Conservation (phyloP, 441 rosid species). For the Melastoma candidum region DNA sequence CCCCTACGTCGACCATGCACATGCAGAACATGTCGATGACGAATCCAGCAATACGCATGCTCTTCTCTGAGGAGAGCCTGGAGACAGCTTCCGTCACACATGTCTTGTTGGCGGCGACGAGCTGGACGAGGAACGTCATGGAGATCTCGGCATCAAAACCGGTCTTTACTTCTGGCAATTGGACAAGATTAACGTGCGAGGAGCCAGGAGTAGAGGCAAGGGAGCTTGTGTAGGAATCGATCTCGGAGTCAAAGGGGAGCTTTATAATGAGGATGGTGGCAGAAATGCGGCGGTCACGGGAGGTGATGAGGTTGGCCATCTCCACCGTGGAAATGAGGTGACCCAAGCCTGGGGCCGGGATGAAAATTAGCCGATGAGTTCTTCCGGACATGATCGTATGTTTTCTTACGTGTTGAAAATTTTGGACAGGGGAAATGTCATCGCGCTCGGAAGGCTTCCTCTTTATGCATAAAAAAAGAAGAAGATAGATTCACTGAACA, state of each 20-base stretch:
- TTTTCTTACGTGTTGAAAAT: too few species aligned
- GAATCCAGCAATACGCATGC: background rate
- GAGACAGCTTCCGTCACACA: background rate
- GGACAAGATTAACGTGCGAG: background rate
- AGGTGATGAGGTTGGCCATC: slow-evolving; percentile 3
- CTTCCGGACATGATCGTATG: too few species aligned
- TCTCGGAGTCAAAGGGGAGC: background rate
- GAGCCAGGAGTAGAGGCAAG: background rate
- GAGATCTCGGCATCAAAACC: background rate
- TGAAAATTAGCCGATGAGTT: background rate
- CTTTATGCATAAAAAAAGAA: too few species aligned
- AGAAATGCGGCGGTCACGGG: background rate
- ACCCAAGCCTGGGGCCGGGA: slow-evolving; percentile 11
- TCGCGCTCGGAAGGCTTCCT: too few species aligned
- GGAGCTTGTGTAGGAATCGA: background rate
- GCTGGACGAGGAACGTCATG: background rate
- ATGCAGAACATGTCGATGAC: too few species aligned
- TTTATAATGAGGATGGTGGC: slow-evolving; percentile 8
- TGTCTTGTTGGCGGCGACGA: background rate
- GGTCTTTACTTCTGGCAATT: background rate
- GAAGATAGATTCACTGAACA: too few species aligned
- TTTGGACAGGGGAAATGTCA: too few species aligned
- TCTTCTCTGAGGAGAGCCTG: background rate
- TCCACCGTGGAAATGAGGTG: slow-evolving; percentile 3
- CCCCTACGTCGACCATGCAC: background rate